Percentiles rank a stretch among this genome's conserved stretches.
These are phyloP conservation scores for Sporothrix humicola DNA, from an alignment of 2,329 filamentous ascomycete genomes.

Conservation along the genomic window DNA sequence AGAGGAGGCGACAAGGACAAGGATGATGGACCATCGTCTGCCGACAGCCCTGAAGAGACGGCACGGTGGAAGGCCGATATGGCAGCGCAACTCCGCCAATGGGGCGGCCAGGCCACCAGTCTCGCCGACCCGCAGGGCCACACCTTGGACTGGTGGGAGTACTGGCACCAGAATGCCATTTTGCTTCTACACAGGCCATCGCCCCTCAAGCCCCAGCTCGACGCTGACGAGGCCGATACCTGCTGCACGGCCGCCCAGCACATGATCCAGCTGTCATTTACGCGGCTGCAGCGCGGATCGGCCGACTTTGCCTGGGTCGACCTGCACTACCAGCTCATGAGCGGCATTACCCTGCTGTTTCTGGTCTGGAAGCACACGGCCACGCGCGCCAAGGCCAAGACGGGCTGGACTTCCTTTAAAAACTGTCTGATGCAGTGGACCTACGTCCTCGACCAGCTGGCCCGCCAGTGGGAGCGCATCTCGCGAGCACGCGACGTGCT, in stretches of 20 bases:
- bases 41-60: background rate
- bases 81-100: background rate
- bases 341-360: slow-evolving; percentile 40
- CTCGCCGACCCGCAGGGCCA: slow-evolving; percentile 30
- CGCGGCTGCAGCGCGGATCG: slow-evolving; percentile 31
- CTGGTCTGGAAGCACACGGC: slow-evolving; percentile 35
- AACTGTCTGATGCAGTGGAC: slow-evolving; percentile 40
- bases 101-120: slow-evolving; percentile 19
- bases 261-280: slow-evolving; percentile 40
- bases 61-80: slow-evolving; percentile 32
- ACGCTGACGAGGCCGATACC: slow-evolving; percentile 29
- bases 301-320: slow-evolving; percentile 40
- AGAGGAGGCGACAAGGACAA: background rate
- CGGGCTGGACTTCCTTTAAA: slow-evolving; percentile 39
- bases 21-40: too few species aligned
- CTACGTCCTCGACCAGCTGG: slow-evolving; percentile 37
- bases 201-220: slow-evolving; percentile 32
- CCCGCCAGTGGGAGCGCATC: slow-evolving; percentile 37
- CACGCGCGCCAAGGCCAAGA: slow-evolving; percentile 26
- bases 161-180: slow-evolving; percentile 40
- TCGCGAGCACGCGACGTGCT: slow-evolving; percentile 31
- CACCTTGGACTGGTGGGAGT: slow-evolving; percentile 37
- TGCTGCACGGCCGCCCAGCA: slow-evolving; percentile 38
- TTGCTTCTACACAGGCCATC: slow-evolving; percentile 39
- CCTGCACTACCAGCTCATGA: slow-evolving; percentile 40